Base-by-base conservation (phyloP, 306 rosid species). In the Trifolium dubium region DNA sequence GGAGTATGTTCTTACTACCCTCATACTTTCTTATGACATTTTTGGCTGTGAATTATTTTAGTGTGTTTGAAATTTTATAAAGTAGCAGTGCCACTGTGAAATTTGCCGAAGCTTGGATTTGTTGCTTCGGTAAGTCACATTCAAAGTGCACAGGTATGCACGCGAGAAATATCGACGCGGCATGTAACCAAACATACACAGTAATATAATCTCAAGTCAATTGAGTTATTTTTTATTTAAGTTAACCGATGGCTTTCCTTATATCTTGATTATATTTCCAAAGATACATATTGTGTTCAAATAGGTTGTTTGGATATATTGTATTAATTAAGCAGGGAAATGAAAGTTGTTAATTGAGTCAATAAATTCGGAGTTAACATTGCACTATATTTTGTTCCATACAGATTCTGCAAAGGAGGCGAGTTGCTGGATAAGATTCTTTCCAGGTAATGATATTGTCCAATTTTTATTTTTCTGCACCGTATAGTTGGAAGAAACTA, bases 341-440 rank as follows among this genome's bases (percentile, higher is more conserved):
- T 39, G 76, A 30, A 55, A 67, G 35, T 30, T 65, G 28, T 17
- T 62, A 54, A 67, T 31, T 50, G 34, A 67, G 39, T 66, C 11
- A 49, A 30, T 30, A 31, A 72, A 74, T 73, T 41, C 12, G 31
- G 64, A 59, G 75, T 80, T 75, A 17, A 80, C 17, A 29, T 47
- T 83, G 40, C 67, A 34, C 49, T 75, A 54, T 53, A 9, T 77
- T 64, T 73, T 64, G 30, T 79, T 75, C 63, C 54, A 43, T 85
- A 56, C 86, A 92, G 98, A 86, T 80, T 92, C 64, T 92, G 98
- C 84, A 77, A 90, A 77, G 98, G 96, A 69, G 98, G 98, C 8
- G 98, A 92, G 73, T 86, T 92, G 73, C 79, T 92, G 31, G 98
- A 92, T 83, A 85, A 85, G 76, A 87, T 92, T 74, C 98, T 92